Evolutionary conservation across 495 filamentous ascomycete genomes (phyloP).

Genomic region (Cercophora scortea): DNA sequence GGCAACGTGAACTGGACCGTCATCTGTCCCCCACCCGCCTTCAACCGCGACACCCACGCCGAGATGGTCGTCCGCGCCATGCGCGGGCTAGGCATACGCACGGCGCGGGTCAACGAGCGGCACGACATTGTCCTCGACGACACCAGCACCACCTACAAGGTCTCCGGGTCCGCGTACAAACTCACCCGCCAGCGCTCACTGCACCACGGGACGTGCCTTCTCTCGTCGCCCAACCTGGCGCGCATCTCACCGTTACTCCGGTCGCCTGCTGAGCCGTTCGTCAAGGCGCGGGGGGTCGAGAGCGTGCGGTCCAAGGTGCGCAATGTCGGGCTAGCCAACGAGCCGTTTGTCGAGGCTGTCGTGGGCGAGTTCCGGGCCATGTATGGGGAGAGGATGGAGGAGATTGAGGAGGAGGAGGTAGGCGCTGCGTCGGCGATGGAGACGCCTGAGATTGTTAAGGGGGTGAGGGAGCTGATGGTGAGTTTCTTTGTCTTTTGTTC

Average conservation of each 20-base stretch:
- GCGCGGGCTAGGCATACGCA: constrained; percentile 36
- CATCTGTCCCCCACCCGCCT: constrained; percentile 64
- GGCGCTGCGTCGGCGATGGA: constrained; percentile 19
- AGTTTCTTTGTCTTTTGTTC: not conserved
- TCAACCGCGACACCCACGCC: constrained; percentile 80
- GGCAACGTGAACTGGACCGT: constrained; percentile 93
- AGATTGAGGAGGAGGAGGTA: constrained; percentile 18
- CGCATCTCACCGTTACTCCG: constrained; percentile 57
- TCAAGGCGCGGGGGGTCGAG: constrained; percentile 81
- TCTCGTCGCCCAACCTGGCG: constrained; percentile 61
- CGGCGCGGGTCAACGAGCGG: constrained; percentile 67
- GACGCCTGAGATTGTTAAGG: constrained; percentile 36
- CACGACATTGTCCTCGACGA: constrained; percentile 83
- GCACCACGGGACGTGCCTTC: constrained; percentile 87
- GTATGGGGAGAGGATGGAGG: constrained; percentile 32
- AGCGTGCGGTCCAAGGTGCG: constrained; percentile 79
- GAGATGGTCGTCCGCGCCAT: constrained; percentile 84
- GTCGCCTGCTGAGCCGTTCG: constrained; percentile 64
- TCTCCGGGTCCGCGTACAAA: constrained; percentile 92
- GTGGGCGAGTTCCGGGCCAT: constrained; percentile 44
- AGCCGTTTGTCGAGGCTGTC: constrained; percentile 44
- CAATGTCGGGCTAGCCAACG: constrained; percentile 55
- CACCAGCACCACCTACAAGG: constrained; percentile 49
- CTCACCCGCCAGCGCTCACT: constrained; percentile 67
- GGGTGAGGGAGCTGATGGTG: constrained; percentile 52